Percentiles rank a stretch among this genome's conserved stretches.
Evolutionary conservation across 306 rosid species (phyloP).

Genomic region (Morella rubra): DNA sequence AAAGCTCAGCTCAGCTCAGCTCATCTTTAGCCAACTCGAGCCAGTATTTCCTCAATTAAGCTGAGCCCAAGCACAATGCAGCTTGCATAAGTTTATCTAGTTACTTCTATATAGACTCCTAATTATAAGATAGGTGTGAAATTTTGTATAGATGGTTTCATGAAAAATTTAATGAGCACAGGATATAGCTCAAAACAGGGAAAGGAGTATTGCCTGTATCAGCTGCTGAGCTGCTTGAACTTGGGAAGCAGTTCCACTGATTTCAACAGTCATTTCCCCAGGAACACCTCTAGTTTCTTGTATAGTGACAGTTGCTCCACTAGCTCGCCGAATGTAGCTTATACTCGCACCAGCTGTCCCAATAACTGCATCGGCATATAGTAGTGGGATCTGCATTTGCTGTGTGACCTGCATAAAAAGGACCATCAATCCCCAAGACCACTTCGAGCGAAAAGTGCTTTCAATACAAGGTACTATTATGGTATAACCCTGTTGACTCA

Average conservation of each 20-base stretch:
- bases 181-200: background rate
- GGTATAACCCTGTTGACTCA: background rate
- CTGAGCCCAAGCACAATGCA: background rate
- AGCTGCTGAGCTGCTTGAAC: slow-evolving; percentile 97
- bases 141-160: background rate
- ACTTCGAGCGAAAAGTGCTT: background rate
- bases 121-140: background rate
- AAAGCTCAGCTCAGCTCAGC: background rate
- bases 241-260: slow-evolving; percentile 91
- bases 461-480: background rate
- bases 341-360: slow-evolving; percentile 94
- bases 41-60: background rate
- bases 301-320: slow-evolving; percentile 93
- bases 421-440: slow-evolving; percentile 1
- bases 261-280: slow-evolving; percentile 98
- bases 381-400: slow-evolving; percentile 94
- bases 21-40: background rate
- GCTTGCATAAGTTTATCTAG: background rate
- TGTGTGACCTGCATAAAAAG: slow-evolving; percentile 71
- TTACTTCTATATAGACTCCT: background rate
- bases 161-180: background rate
- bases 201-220: slow-evolving; percentile 61
- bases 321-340: slow-evolving; percentile 94
- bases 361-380: slow-evolving; percentile 95
- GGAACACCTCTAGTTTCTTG: slow-evolving; percentile 99